These are phyloP conservation scores for Mucor circinelloides DNA, from an alignment of 371 early-diverging fungal genomes.

Conservation along the genomic window DNA sequence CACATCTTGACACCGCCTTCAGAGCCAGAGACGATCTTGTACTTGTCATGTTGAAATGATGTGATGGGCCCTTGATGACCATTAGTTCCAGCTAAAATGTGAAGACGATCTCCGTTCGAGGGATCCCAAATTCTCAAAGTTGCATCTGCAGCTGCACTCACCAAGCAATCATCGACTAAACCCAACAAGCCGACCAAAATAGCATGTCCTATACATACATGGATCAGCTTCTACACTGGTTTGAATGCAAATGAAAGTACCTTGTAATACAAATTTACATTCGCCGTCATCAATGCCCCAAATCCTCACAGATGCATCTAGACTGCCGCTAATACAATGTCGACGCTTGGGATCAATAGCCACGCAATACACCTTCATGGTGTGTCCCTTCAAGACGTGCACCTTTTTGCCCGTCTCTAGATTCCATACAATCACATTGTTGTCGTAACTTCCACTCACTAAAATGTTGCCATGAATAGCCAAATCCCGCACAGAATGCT, in stretches of 20 bases:
- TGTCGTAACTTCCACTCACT: conserved; percentile 97
- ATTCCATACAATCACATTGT: conserved; percentile 94
- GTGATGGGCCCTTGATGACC: conserved; percentile 88
- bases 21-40: conserved; percentile 88
- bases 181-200: conserved; percentile 93
- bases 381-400: conserved; percentile 76
- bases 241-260: conserved; percentile 4
- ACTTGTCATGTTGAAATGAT: conserved; percentile 90
- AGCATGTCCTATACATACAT: conserved; percentile 73
- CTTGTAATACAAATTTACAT: conserved; percentile 61
- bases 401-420: conserved; percentile 64
- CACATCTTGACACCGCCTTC: conserved; percentile 93
- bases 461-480: conserved; percentile 87
- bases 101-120: conserved; percentile 66
- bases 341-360: conserved; percentile 83
- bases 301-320: conserved; percentile 95
- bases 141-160: conserved; percentile 95
- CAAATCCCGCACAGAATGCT: conserved; percentile 91
- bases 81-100: conserved; percentile 51
- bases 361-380: conserved; percentile 92
- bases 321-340: conserved; percentile 92
- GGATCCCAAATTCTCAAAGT: conserved; percentile 95
- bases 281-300: conserved; percentile 93
- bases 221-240: not conserved
- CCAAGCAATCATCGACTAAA: conserved; percentile 78